These are phyloP conservation scores for Plasmodium relictum DNA, from an alignment of 169 alveolate species.

Conservation along the genomic window DNA sequence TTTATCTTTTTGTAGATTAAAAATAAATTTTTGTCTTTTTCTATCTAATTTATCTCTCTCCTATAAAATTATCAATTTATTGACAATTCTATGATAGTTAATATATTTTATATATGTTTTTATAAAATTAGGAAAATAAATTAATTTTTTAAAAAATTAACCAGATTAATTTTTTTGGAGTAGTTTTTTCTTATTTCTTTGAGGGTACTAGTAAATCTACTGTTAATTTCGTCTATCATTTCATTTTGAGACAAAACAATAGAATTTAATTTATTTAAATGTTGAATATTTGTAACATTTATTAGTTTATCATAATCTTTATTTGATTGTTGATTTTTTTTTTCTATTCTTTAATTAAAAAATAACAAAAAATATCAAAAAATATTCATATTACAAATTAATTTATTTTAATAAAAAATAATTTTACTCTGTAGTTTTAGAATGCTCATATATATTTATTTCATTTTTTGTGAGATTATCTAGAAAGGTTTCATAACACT, in stretches of 20 bases:
- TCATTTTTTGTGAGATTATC: constrained; percentile 37
- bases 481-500: constrained; percentile 50
- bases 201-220: constrained; percentile 25
- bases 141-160: background rate
- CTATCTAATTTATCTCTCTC: constrained; percentile 60
- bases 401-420: background rate
- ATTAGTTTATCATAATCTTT: constrained; percentile 37
- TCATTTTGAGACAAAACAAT: constrained; percentile 49
- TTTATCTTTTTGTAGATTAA: constrained; percentile 51
- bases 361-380: background rate
- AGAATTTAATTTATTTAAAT: constrained; percentile 46
- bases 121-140: background rate
- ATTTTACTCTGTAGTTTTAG: constrained; percentile 14
- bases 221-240: constrained; percentile 44
- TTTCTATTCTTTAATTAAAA: constrained; percentile 32
- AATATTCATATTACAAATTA: background rate
- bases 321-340: constrained; percentile 21
- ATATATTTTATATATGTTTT: background rate
- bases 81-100: background rate
- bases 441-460: constrained; percentile 14
- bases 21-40: constrained; percentile 58
- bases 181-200: constrained; percentile 18
- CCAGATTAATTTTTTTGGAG: constrained; percentile 43
- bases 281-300: constrained; percentile 23
- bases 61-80: background rate